These are phyloP conservation scores for Entomophthora muscae DNA, from an alignment of 371 early-diverging fungal genomes.

Conservation along the genomic window DNA sequence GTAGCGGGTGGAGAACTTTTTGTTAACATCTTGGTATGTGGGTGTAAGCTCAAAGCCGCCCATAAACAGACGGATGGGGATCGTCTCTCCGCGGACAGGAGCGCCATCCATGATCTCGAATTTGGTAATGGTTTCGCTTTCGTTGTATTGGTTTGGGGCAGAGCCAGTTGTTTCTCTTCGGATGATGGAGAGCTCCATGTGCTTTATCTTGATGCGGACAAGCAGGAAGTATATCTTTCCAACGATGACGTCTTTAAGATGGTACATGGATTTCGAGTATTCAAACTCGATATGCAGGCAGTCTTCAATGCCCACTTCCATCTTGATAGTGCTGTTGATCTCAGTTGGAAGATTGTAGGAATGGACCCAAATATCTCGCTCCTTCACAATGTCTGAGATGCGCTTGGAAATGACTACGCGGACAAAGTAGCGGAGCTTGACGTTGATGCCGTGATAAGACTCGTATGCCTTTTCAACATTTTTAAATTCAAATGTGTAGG, in stretches of 20 bases:
- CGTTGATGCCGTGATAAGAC: conserved; percentile 79
- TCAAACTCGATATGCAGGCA: conserved; percentile 85
- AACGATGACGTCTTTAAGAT: conserved; percentile 93
- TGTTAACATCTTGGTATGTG: conserved; percentile 72
- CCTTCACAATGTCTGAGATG: conserved; percentile 49
- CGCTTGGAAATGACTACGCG: conserved; percentile 55
- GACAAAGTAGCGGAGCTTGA: conserved; percentile 68
- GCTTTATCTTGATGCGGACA: conserved; percentile 97
- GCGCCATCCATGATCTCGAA: conserved; percentile 99
- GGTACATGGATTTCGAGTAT: conserved; percentile 53
- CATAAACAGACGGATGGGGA: conserved; percentile 92
- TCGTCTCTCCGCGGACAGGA: conserved; percentile 93
- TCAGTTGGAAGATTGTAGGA: conserved; percentile 69
- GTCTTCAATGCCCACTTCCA: conserved; percentile 92
- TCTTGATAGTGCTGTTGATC: conserved; percentile 67
- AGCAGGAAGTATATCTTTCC: conserved; percentile 96
- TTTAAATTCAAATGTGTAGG: conserved; percentile 72
- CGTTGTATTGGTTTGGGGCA: conserved; percentile 90
- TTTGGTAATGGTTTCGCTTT: conserved; percentile 93
- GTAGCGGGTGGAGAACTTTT: conserved; percentile 91
- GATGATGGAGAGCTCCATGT: conserved; percentile 96
- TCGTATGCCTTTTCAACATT: conserved; percentile 84
- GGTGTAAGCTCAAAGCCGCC: conserved; percentile 93
- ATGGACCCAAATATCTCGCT: conserved; percentile 74
- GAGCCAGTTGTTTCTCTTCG: conserved; percentile 93